phyloP scores from a whole-genome alignment of 225 moss, liverwort and hornwort species.

The Pleurozium schreberi region DNA sequence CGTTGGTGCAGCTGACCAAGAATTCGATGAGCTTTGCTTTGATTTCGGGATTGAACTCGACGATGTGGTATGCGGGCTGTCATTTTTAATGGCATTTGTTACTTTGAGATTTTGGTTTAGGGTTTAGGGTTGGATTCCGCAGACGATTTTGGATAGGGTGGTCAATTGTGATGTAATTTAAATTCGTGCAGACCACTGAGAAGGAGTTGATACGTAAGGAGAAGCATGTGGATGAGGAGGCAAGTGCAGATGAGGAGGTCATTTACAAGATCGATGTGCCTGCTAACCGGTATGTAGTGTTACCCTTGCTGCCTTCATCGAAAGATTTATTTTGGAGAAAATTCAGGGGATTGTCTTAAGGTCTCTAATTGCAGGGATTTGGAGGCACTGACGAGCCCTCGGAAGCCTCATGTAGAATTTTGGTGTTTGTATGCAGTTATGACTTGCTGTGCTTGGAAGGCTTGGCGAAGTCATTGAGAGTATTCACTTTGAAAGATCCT shows the following conservation, averaged over 20 bases:
- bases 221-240: constrained; percentile 72
- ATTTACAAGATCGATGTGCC: constrained; percentile 98
- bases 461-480: constrained; percentile 67
- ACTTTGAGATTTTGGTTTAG: not conserved
- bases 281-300: constrained; percentile 63
- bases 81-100: not conserved
- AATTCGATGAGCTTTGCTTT: constrained; percentile 94
- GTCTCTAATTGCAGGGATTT: not conserved
- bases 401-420: not conserved
- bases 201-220: constrained; percentile 87
- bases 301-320: not conserved
- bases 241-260: constrained; percentile 48
- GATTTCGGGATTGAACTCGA: constrained; percentile 97
- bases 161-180: not conserved
- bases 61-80: constrained; percentile 59
- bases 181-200: constrained; percentile 63
- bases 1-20: constrained; percentile 57
- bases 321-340: not conserved
- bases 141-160: not conserved
- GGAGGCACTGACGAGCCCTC: not conserved
- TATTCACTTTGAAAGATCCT: constrained; percentile 68
- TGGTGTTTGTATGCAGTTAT: constrained; percentile 41
- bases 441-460: constrained; percentile 94
- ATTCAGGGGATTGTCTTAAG: not conserved
- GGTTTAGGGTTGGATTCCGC: not conserved